phyloP scores from a whole-genome alignment of 2,329 filamentous ascomycete genomes.

The Pseudofabraea citricarpa region DNA sequence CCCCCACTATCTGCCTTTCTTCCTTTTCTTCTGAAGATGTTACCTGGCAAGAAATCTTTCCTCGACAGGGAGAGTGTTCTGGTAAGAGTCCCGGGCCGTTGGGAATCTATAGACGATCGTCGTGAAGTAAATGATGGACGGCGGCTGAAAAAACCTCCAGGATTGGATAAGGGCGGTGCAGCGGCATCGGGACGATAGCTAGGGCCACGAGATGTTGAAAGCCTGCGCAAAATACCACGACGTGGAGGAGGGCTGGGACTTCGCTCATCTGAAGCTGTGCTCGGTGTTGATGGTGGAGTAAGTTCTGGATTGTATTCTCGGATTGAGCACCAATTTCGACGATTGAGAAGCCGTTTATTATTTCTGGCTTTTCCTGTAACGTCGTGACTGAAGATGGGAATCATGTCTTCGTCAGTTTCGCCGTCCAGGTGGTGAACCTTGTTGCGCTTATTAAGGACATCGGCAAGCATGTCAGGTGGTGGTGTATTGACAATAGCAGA shows the following conservation, averaged over 20 bases:
- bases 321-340: slow-evolving; percentile 95
- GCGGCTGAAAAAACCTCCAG: slow-evolving; percentile 32
- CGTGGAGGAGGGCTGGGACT: slow-evolving; percentile 29
- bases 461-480: slow-evolving; percentile 80
- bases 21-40: slow-evolving; percentile 40
- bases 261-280: slow-evolving; percentile 41
- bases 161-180: slow-evolving; percentile 20
- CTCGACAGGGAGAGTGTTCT: slow-evolving; percentile 59
- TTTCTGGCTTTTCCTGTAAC: slow-evolving; percentile 87
- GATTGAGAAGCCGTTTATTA: slow-evolving; percentile 83
- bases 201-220: slow-evolving; percentile 27
- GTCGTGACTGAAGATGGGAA: slow-evolving; percentile 84
- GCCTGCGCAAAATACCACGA: slow-evolving; percentile 23
- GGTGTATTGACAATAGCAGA: slow-evolving; percentile 93
- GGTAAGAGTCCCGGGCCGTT: slow-evolving; percentile 37
- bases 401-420: slow-evolving; percentile 91
- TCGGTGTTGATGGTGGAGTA: slow-evolving; percentile 68
- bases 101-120: slow-evolving; percentile 32
- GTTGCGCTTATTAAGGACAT: slow-evolving; percentile 90
- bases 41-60: slow-evolving; percentile 39
- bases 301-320: slow-evolving; percentile 73
- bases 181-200: slow-evolving; percentile 23
- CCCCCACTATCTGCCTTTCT: slow-evolving; percentile 43
- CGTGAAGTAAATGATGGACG: slow-evolving; percentile 34
- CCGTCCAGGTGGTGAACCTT: slow-evolving; percentile 68